These are phyloP conservation scores for Venturia effusa DNA, from an alignment of 2,329 filamentous ascomycete species.

Conservation along the genomic window DNA sequence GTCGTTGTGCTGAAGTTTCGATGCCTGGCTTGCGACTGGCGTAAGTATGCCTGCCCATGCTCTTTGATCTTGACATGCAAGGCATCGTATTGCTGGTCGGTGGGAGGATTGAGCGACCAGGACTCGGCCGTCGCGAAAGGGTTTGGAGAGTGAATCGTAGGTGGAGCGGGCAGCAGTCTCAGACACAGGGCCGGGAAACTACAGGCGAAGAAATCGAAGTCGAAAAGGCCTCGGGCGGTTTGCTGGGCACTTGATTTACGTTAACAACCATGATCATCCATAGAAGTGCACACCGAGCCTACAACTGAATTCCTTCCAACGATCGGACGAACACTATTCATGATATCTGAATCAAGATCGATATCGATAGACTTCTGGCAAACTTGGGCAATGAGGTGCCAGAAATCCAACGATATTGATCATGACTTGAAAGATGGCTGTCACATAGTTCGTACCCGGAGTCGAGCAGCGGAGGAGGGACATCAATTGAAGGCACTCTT, in stretches of 20 bases:
- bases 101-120: constrained; percentile 71
- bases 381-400: no score
- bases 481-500: no score
- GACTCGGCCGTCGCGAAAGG: constrained; percentile 68
- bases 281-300: constrained; percentile 20
- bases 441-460: no score
- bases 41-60: constrained; percentile 37
- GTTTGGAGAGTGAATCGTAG: constrained; percentile 70
- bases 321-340: no score
- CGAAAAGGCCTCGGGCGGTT: constrained; percentile 42
- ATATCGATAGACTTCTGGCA: no score
- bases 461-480: no score
- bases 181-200: constrained; percentile 80
- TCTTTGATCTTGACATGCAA: constrained; percentile 56
- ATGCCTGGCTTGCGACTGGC: constrained; percentile 6
- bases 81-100: constrained; percentile 61
- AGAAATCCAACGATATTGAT: no score
- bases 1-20: constrained; percentile 28
- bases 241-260: constrained; percentile 28
- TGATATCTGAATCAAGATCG: no score
- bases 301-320: no score
- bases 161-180: constrained; percentile 67
- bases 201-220: constrained; percentile 76
- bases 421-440: no score
- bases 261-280: constrained; percentile 11